These are phyloP conservation scores for maize (Zea mays) DNA, from an alignment of 176 grass and related monocot genomes.

Conservation along the genomic window Zm-B73-REFERENCE-NAM-5.0 NC_050096.1:231724001-231724500, in stretches of 20 bases:
- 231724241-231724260: no score
- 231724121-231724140: not conserved
- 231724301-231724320: no score
- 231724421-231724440: not conserved
- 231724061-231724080: not conserved
- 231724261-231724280: no score
- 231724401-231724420: not conserved
- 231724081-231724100: not conserved
- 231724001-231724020: not conserved
- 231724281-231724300: no score
- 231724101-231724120: not conserved
- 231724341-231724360: not conserved
- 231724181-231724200: no score
- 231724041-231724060: not conserved
- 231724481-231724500: constrained; percentile 3
- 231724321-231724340: not conserved
- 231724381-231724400: not conserved
- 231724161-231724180: not conserved
- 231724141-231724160: not conserved
- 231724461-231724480: constrained; percentile 16
- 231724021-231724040: not conserved
- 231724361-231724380: not conserved
- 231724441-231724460: not conserved
- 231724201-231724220: no score
- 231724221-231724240: no score